Percentiles rank a stretch among this genome's conserved stretches.
Conservation (phyloP, 495 filamentous ascomycete genomes). For the Geoglossum glabrum region DNA sequence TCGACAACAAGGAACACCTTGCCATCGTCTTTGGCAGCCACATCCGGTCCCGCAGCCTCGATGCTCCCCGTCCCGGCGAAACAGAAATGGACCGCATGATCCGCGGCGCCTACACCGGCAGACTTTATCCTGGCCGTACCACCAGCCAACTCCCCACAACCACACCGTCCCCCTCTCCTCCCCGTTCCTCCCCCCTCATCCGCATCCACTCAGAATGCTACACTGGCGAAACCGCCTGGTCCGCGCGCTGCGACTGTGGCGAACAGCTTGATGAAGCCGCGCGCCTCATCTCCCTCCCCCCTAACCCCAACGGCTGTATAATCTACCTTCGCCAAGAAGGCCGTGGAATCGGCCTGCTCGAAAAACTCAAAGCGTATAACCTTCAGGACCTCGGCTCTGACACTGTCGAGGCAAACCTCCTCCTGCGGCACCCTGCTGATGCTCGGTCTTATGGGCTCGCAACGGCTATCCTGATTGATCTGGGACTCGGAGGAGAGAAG, state of each 20-base stretch:
- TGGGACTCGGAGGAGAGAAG: conserved; percentile 43
- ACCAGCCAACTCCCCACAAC: conserved; percentile 34
- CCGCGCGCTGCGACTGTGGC: conserved; percentile 89
- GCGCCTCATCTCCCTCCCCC: conserved; percentile 68
- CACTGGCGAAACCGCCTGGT: conserved; percentile 96
- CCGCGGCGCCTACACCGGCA: conserved; percentile 75
- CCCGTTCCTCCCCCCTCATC: conserved; percentile 41
- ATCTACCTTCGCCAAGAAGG: conserved; percentile 93
- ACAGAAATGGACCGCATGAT: conserved; percentile 94
- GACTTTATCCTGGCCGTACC: conserved; percentile 67
- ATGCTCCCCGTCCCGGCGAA: conserved; percentile 65
- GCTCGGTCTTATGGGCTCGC: conserved; percentile 85
- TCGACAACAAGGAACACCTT: conserved; percentile 88
- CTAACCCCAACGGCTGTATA: conserved; percentile 61
- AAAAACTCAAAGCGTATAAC: conserved; percentile 97
- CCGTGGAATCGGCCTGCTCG: conserved; percentile 78
- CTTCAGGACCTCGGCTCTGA: conserved; percentile 87
- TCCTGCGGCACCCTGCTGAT: conserved; percentile 84
- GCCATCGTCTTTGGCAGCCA: conserved; percentile 89
- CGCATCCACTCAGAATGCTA: conserved; percentile 98
- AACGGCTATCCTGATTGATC: conserved; percentile 78
- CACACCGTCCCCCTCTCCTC: background rate
- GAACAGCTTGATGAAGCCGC: conserved; percentile 96
- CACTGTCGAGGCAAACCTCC: conserved; percentile 86
- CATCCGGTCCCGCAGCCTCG: conserved; percentile 64